phyloP scores from a whole-genome alignment of 768 basidiomycete species.

The Pisolithus albus region DNA sequence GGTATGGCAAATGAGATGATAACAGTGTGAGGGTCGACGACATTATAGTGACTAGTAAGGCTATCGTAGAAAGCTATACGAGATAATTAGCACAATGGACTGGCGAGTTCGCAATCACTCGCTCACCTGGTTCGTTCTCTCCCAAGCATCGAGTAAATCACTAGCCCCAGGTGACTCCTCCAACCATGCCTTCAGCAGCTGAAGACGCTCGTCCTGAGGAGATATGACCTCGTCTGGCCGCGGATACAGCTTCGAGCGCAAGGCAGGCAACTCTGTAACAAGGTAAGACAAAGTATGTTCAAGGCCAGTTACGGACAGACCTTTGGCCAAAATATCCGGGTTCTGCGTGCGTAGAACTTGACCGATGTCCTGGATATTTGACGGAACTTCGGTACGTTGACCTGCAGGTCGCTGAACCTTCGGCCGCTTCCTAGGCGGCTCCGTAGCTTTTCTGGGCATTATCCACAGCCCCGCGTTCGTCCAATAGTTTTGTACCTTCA shows the following conservation, averaged over 20 bases:
- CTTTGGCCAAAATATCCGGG: constrained; percentile 14
- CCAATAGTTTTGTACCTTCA: not conserved
- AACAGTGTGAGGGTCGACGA: constrained; percentile 56
- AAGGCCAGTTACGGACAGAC: constrained; percentile 7
- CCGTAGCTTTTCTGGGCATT: constrained; percentile 13
- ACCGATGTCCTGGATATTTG: constrained; percentile 18
- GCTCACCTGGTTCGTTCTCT: constrained; percentile 44
- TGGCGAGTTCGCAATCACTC: not conserved
- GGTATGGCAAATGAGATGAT: constrained; percentile 63
- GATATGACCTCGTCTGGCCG: constrained; percentile 43
- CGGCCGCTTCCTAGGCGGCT: constrained; percentile 17
- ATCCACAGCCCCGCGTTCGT: not conserved
- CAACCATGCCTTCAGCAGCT: constrained; percentile 58
- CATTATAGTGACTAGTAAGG: constrained; percentile 45
- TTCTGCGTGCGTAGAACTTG: constrained; percentile 13
- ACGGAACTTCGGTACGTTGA: constrained; percentile 3
- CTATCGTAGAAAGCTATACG: constrained; percentile 34
- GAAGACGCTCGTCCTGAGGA: constrained; percentile 53
- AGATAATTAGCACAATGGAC: not conserved
- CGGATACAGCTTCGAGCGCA: constrained; percentile 60
- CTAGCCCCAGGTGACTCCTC: constrained; percentile 46
- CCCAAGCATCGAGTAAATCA: constrained; percentile 62
- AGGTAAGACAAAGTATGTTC: not conserved
- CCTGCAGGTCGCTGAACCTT: constrained; percentile 11
- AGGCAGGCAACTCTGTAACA: constrained; percentile 36